These are phyloP conservation scores for Narthecium ossifragum DNA, from an alignment of 106 monocot genomes.

Conservation along the genomic window DNA sequence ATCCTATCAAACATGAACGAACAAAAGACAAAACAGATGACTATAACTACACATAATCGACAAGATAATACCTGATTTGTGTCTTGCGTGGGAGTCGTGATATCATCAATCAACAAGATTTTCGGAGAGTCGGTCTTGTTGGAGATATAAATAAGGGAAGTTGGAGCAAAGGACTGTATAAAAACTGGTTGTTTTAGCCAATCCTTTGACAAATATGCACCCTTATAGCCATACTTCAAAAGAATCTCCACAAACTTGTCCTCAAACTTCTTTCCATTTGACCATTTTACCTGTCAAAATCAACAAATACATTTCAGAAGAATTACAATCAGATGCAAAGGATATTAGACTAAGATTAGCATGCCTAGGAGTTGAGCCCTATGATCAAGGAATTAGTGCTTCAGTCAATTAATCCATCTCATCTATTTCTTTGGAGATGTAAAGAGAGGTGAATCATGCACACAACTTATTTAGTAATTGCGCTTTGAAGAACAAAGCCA, in stretches of 20 bases:
- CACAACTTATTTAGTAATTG: too few relatives aligned
- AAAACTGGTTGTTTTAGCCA: constrained; percentile 83
- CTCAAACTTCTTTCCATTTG: constrained; percentile 77
- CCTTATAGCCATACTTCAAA: constrained; percentile 83
- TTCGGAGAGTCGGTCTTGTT: constrained; percentile 88
- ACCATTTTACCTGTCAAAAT: constrained; percentile 80
- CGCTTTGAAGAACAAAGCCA: too few relatives aligned
- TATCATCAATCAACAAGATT: constrained; percentile 72
- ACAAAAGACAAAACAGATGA: too few relatives aligned
- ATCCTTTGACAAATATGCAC: constrained; percentile 68
- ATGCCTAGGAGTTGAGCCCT: too few relatives aligned
- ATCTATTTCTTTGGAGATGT: too few relatives aligned
- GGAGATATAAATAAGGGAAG: constrained; percentile 73
- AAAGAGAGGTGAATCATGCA: too few relatives aligned
- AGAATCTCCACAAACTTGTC: constrained; percentile 86
- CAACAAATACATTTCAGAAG: neutral
- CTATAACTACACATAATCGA: too few relatives aligned
- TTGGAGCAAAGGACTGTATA: constrained; percentile 97
- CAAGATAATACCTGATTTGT: constrained; percentile 95
- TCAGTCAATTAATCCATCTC: too few relatives aligned
- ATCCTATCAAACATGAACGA: too few relatives aligned
- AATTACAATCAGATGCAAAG: too few relatives aligned
- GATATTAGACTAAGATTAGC: too few relatives aligned
- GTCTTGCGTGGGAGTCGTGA: constrained; percentile 66
- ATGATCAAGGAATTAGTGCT: too few relatives aligned